Evolutionary conservation across 2,329 filamentous ascomycete species (phyloP), one percentile per base, ranked within the genome.

Genomic region (Trichoderma sp.): DNA sequence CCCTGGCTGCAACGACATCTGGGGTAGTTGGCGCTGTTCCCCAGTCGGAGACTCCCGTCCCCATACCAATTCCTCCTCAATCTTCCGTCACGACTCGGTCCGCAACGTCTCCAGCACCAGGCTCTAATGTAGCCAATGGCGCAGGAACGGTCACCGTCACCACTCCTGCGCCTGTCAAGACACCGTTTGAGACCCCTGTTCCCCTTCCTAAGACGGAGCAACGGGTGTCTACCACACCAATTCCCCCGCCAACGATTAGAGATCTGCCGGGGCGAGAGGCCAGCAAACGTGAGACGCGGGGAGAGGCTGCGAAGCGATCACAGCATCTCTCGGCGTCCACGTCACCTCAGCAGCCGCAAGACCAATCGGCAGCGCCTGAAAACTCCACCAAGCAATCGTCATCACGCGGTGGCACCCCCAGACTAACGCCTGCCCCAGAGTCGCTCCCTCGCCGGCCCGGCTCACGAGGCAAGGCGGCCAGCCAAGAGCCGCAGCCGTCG

Each of bases 381-480:
- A 14, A 63, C 59, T 67, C 73, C 43, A 73, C 72, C 54, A 76
- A 75, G 58, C 78, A 76, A 66, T 76, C 76, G 1, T 72, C 76
- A 0, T 81, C 80, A 1, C 76, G 79, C 2, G 76, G 75, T 4
- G 75, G 75, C 4, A 81, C 79, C 1, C 79, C 80, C 10, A 72
- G 75, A 30, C 73, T 82, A 26, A 75, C 76, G 3, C 74, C 77
- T 13, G 76, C 68, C 4, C 72, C 75, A 2, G 84, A 85, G 66
- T 73, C 75, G 2, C 74, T 76, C 30, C 60, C 68, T 49, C 83
- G 84, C 39, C 83, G 85, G 39, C 85, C 86, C 2, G 76, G 79
- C 37, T 87, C 86, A 54, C 81, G 85, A 76, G 85, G 85, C 51
- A 86, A 86, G 74, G 81, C 83, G 68, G 75, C 79, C 69, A 87